Conservation (phyloP, 179 eudicot species). For the Actinidia polygama region DNA sequence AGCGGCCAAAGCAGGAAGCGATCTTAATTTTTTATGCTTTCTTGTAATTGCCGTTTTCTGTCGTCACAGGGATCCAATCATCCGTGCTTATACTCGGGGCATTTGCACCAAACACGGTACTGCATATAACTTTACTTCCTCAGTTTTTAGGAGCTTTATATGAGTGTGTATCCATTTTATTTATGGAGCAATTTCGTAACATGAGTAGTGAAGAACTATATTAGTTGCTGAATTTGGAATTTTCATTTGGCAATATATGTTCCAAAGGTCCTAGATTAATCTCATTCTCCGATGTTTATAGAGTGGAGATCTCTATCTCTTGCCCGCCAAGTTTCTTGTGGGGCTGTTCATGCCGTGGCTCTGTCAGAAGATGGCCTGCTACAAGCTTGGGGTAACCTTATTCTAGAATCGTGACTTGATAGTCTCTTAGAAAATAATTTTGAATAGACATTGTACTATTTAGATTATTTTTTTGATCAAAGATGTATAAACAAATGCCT, state of each 20-base stretch:
- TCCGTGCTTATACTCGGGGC: slow-evolving; percentile 96
- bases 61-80: slow-evolving; percentile 75
- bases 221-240: too few relatives aligned
- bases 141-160: too few relatives aligned
- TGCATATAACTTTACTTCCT: neutral
- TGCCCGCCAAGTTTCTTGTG: slow-evolving; percentile 91
- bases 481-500: neutral
- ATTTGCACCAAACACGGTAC: slow-evolving; percentile 88
- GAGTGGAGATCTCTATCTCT: slow-evolving; percentile 1
- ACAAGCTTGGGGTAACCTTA: slow-evolving; percentile 91
- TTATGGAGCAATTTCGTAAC: too few relatives aligned
- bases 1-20: slow-evolving; percentile 73
- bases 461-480: slow-evolving; percentile 3
- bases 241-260: too few relatives aligned
- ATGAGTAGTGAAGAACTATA: too few relatives aligned
- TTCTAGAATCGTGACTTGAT: neutral
- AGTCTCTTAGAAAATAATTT: neutral
- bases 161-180: too few relatives aligned
- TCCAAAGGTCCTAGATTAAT: neutral
- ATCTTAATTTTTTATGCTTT: slow-evolving; percentile 42
- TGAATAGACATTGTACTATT: neutral
- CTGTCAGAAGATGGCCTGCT: slow-evolving; percentile 95
- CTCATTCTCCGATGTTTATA: neutral
- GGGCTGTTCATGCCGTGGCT: slow-evolving; percentile 89
- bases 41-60: slow-evolving; percentile 22